Evolutionary conservation across 768 basidiomycete species (phyloP).

Genomic region (Naganishia randhawae): DNA sequence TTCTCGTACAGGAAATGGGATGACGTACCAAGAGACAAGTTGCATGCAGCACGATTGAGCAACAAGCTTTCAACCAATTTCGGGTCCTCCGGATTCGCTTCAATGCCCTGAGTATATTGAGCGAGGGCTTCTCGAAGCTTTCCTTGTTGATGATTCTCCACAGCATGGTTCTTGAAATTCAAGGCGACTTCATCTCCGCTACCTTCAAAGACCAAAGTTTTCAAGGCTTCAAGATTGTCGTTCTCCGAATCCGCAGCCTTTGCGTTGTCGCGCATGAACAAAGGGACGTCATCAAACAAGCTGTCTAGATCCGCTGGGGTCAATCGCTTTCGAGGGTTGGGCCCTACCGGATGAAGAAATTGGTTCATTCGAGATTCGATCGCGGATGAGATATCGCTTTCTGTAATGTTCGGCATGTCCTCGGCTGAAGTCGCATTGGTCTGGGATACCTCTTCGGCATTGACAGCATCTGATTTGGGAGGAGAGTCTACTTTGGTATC

Average conservation of each 20-base stretch:
- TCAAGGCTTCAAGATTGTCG: constrained; percentile 70
- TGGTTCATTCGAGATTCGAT: neutral
- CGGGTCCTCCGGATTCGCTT: constrained; percentile 69
- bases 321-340: constrained; percentile 24
- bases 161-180: constrained; percentile 93
- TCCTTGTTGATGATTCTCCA: constrained; percentile 85
- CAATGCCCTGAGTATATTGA: constrained; percentile 86
- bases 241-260: constrained; percentile 62
- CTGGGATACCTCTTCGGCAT: neutral
- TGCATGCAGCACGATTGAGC: constrained; percentile 88
- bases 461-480: neutral
- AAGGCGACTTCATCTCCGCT: constrained; percentile 87
- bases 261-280: constrained; percentile 90
- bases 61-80: constrained; percentile 59
- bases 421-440: neutral
- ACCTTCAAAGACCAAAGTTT: constrained; percentile 80
- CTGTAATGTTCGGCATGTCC: neutral
- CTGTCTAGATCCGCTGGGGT: constrained; percentile 41
- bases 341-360: constrained; percentile 27
- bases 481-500: constrained; percentile 1
- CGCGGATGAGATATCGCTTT: constrained; percentile 10
- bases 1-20: neutral
- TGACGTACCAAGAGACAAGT: constrained; percentile 57
- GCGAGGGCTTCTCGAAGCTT: constrained; percentile 78
- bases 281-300: constrained; percentile 65